Evolutionary conservation across 2,329 filamentous ascomycete species (phyloP).

Genomic region (Ophioceras dolichostomum): DNA sequence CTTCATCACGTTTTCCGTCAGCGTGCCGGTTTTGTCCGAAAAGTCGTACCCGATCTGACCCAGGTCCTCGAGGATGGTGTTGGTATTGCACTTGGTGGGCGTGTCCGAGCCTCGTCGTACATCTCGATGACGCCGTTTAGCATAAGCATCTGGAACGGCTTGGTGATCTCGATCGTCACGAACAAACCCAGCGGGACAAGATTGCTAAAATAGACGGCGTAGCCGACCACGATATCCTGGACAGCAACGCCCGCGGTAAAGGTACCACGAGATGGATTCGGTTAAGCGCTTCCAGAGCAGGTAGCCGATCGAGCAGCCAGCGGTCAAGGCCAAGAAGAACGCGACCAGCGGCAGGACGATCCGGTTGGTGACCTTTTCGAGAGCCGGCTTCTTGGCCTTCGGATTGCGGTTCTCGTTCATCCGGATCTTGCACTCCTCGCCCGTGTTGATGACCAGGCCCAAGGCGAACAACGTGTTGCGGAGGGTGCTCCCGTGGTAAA

Average conservation of each 20-base stretch:
- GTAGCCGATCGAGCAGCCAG: constrained; percentile 76
- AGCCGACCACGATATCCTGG: constrained; percentile 75
- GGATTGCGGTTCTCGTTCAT: constrained; percentile 81
- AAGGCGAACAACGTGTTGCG: constrained; percentile 65
- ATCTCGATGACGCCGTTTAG: constrained; percentile 74
- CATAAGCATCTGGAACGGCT: constrained; percentile 66
- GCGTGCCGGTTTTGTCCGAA: constrained; percentile 86
- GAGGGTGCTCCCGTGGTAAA: constrained; percentile 77
- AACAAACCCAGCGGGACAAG: constrained; percentile 86
- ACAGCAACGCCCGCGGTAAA: constrained; percentile 62
- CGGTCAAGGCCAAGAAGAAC: constrained; percentile 66
- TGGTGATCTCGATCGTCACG: constrained; percentile 80
- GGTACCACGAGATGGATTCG: constrained; percentile 65
- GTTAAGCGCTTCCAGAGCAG: constrained; percentile 58
- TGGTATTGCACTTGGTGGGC: constrained; percentile 80
- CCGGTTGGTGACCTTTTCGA: constrained; percentile 61
- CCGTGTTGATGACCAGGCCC: constrained; percentile 76
- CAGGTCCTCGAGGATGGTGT: constrained; percentile 88
- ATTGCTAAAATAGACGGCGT: constrained; percentile 95
- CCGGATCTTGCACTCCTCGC: constrained; percentile 74
- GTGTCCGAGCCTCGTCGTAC: constrained; percentile 80
- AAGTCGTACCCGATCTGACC: constrained; percentile 87
- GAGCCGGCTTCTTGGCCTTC: constrained; percentile 60
- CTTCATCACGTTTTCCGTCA: constrained; percentile 93
- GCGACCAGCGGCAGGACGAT: constrained; percentile 70